Evolutionary conservation across 306 rosid genomes (phyloP), one percentile per base, ranked within the genome.

Genomic region (Purshia tridentata): DNA sequence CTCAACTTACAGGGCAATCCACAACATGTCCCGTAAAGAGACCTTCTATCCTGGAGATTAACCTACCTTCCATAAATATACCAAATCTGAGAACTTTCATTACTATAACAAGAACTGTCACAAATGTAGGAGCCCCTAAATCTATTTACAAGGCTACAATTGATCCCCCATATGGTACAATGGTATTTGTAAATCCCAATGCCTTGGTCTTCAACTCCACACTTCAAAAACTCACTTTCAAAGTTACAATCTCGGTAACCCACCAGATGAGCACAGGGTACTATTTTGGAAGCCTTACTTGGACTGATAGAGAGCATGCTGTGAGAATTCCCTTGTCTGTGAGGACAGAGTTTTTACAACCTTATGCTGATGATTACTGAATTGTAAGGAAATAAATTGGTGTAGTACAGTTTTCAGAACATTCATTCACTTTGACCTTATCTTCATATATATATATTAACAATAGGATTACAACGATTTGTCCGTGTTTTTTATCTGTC

Each of bases 321-420:
- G 88, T 84, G 46, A 75, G 75, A 69, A 87, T 78, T 84, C 88
- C 91, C 23, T 42, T 87, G 79, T 77, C 82, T 6, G 85, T 84
- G 22, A 84, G 79, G 75, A 71, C 78, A 23, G 74, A 81, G 65
- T 65, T 78, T 16, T 49, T 72, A 57, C 79, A 81, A 69, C 71
- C 75, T 23, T 29, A 50, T 42, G 65, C 69, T 50, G 70, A 70
- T 51, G 76, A 52, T 4, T 29, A 62, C 46, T 63, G 57, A 62
- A n/a, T 44, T 45, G 74, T 44, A 12, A 8, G 13, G 67, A 22
- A 44, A 18, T 54, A 9, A 37, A 2, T 12, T 23, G 48, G 14
- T 41, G 2, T 29, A 1, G 2, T 29, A 29, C 35, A 29, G 35
- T 0, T 29, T 29, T 29, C 35, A 29, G 35, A 1, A 29, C 35